phyloP scores from a whole-genome alignment of 2,329 filamentous ascomycete genomes.

The Botrytis hyacinthi region DNA sequence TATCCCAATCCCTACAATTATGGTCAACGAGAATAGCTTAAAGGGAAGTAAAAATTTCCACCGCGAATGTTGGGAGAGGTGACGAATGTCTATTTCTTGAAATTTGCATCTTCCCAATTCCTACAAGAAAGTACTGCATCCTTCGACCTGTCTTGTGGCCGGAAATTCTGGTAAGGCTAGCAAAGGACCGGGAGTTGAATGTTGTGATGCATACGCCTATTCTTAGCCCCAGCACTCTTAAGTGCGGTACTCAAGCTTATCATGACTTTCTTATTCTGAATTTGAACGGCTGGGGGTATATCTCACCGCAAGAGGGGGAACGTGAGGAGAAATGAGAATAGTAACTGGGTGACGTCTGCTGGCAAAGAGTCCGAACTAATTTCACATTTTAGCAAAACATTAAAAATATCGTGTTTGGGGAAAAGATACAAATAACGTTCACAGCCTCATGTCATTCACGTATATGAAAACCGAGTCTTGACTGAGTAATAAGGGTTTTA shows the following conservation, averaged over 20 bases:
- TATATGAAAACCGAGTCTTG: not conserved
- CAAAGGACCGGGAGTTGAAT: not conserved
- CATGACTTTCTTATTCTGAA: not conserved
- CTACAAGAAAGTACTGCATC: not conserved
- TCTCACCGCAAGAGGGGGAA: not conserved
- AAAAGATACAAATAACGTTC: not conserved
- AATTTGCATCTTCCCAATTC: not conserved
- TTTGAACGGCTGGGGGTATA: not conserved
- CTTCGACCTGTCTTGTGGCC: not conserved
- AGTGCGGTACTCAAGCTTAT: not conserved
- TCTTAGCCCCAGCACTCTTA: not conserved
- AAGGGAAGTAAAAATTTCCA: not conserved
- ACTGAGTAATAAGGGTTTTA: not conserved
- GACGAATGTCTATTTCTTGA: not conserved
- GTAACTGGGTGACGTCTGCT: not conserved
- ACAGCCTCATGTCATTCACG: not conserved
- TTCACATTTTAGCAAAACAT: not conserved
- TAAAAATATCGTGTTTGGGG: not conserved
- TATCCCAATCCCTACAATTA: not conserved
- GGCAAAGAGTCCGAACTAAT: not conserved
- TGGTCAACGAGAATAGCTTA: not conserved
- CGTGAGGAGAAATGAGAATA: not conserved
- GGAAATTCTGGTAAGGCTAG: not conserved
- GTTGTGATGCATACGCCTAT: not conserved
- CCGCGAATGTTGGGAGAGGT: not conserved